Percentiles rank a stretch among this genome's conserved stretches.
Conservation (phyloP, 352 stramenopile species). For the Phytophthora pinifolia region DNA sequence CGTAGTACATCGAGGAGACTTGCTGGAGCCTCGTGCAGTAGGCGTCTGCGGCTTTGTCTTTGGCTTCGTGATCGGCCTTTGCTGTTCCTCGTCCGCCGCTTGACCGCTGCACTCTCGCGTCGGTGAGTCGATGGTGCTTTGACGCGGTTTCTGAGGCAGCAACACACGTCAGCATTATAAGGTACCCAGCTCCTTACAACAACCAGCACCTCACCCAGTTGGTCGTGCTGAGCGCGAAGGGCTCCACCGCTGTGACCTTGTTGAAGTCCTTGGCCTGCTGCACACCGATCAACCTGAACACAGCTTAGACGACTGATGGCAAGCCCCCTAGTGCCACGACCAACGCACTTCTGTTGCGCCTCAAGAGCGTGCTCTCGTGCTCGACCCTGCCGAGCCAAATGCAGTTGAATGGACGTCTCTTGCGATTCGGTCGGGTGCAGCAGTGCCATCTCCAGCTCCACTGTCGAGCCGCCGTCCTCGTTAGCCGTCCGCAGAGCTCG, state of each 20-base stretch:
- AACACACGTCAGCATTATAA: background rate
- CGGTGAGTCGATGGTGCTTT: conserved; percentile 25
- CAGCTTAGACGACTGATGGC: background rate
- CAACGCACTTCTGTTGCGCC: conserved; percentile 44
- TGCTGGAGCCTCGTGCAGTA: conserved; percentile 6
- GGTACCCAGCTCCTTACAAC: background rate
- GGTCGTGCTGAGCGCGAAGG: conserved; percentile 63
- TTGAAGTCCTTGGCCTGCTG: conserved; percentile 56
- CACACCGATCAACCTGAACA: conserved; percentile 28
- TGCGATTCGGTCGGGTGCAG: conserved; percentile 59
- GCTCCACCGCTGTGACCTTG: conserved; percentile 45
- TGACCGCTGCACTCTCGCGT: background rate
- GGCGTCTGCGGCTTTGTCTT: conserved; percentile 18
- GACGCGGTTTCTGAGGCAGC: conserved; percentile 23
- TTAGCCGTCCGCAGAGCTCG: conserved; percentile 7
- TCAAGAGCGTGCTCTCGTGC: conserved; percentile 41
- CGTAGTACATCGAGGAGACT: conserved; percentile 13
- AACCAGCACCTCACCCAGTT: conserved; percentile 40
- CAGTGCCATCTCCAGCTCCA: conserved; percentile 16
- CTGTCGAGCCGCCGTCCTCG: conserved; percentile 9
- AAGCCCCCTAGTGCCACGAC: background rate
- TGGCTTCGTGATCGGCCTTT: conserved; percentile 8
- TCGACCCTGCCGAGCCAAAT: conserved; percentile 54
- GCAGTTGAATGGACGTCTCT: conserved; percentile 57
- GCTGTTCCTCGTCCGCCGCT: conserved; percentile 5